Percentiles rank a stretch among this genome's conserved stretches.
Conservation (phyloP, 306 rosid species). For the Cicer bijugum region DNA sequence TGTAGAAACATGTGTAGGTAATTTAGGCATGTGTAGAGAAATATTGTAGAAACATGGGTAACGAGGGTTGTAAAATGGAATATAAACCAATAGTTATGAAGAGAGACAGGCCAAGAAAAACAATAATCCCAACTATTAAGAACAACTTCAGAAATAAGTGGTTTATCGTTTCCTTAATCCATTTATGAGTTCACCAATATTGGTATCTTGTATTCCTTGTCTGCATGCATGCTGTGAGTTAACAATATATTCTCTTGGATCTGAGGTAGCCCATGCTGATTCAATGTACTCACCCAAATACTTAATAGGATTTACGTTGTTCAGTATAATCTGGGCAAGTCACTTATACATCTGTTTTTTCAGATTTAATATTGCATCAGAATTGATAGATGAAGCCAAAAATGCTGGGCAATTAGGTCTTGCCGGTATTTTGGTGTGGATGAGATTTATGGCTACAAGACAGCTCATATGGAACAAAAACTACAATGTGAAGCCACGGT, state of each 20-base stretch:
- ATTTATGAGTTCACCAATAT: constrained; percentile 3
- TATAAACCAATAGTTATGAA: not conserved
- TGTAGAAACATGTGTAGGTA: not conserved
- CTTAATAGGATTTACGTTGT: constrained; percentile 30
- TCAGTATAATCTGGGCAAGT: constrained; percentile 37
- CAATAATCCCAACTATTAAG: not conserved
- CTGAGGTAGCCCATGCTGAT: constrained; percentile 19
- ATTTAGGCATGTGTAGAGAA: not conserved
- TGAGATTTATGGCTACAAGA: constrained; percentile 98
- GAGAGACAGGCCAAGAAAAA: not conserved
- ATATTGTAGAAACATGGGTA: not conserved
- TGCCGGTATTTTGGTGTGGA: constrained; percentile 92
- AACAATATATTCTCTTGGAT: constrained; percentile 28
- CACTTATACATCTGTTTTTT: constrained; percentile 44
- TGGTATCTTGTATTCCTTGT: not conserved
- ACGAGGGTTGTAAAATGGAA: constrained; percentile 2
- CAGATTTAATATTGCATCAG: constrained; percentile 97
- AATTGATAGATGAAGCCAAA: constrained; percentile 77
- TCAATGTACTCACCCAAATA: constrained; percentile 31
- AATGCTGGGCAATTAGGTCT: constrained; percentile 79
- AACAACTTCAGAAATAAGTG: not conserved
- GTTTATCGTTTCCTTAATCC: not conserved
- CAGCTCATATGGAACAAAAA: constrained; percentile 99
- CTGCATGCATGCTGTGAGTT: not conserved
- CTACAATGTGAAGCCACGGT: constrained; percentile 99